These are phyloP conservation scores for Phytophthora syringae DNA, from an alignment of 352 stramenopile species.

Conservation along the genomic window DNA sequence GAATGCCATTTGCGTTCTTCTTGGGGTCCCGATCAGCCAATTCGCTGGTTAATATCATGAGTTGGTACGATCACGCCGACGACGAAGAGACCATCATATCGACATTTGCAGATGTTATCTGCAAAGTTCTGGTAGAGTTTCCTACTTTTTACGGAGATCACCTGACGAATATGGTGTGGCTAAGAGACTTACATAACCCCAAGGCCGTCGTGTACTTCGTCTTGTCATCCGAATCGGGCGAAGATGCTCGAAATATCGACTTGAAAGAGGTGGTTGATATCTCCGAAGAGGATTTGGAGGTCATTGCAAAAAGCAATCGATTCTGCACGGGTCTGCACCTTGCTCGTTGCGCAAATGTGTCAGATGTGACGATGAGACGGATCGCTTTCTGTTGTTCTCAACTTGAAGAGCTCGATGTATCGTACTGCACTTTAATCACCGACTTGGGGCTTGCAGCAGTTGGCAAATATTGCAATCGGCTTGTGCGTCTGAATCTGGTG, in stretches of 20 bases:
- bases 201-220: conserved; percentile 73
- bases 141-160: conserved; percentile 75
- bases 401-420: conserved; percentile 83
- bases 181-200: conserved; percentile 53
- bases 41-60: conserved; percentile 63
- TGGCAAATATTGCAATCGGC: conserved; percentile 53
- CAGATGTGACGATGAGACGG: conserved; percentile 48
- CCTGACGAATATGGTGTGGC: conserved; percentile 71
- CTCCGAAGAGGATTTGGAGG: conserved; percentile 57
- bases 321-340: conserved; percentile 58
- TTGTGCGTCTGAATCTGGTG: conserved; percentile 60
- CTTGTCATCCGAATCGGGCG: conserved; percentile 53
- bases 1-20: conserved; percentile 79
- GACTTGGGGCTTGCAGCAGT: conserved; percentile 58
- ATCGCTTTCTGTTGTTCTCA: conserved; percentile 58
- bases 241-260: conserved; percentile 62
- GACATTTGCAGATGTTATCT: conserved; percentile 77
- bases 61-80: conserved; percentile 45
- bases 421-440: conserved; percentile 67
- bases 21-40: conserved; percentile 60
- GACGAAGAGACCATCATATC: conserved; percentile 45
- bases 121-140: conserved; percentile 62
- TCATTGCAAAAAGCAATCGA: conserved; percentile 63
- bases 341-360: conserved; percentile 44
- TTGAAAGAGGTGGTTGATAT: conserved; percentile 62